Evolutionary conservation across 805 yeast species (phyloP).

Genomic region (Suhomyces emberorum): DNA sequence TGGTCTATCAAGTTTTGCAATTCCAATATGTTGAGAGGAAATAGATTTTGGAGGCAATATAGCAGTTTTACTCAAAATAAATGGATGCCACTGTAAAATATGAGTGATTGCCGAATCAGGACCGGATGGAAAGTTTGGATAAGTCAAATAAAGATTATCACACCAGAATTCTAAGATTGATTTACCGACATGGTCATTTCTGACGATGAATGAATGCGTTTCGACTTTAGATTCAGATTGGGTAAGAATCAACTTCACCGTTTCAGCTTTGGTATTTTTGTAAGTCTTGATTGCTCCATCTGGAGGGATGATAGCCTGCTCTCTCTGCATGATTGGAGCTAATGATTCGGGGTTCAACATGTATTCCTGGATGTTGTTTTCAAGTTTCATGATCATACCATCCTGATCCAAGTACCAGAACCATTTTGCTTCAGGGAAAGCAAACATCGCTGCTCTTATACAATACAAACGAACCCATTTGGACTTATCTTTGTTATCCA

Average conservation of each 20-base stretch:
- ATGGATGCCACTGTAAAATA: conserved; percentile 93
- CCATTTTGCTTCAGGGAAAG: conserved; percentile 88
- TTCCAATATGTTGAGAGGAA: conserved; percentile 21
- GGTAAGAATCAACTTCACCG: conserved; percentile 60
- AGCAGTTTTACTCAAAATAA: conserved; percentile 66
- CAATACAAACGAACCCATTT: conserved; percentile 64
- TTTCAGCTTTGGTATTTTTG: conserved; percentile 51
- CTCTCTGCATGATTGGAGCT: conserved; percentile 60
- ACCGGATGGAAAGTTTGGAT: conserved; percentile 55
- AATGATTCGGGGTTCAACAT: conserved; percentile 60
- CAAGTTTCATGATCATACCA: conserved; percentile 70
- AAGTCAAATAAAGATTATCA: conserved; percentile 67
- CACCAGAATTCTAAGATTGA: conserved; percentile 77
- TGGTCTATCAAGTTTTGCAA: conserved; percentile 8
- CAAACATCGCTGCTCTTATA: conserved; percentile 85
- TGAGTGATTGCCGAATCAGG: conserved; percentile 79
- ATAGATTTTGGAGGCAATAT: conserved; percentile 55
- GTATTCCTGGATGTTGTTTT: conserved; percentile 56
- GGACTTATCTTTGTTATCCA: conserved; percentile 39
- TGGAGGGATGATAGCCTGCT: conserved; percentile 71
- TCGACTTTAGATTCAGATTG: conserved; percentile 66
- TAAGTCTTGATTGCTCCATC: conserved; percentile 67
- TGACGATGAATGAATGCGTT: conserved; percentile 67
- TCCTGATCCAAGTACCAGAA: conserved; percentile 85
- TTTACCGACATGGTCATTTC: conserved; percentile 61